A percentile compares a stretch with the other conserved stretches of the same genome.
These are phyloP conservation scores for Filosporella fistucella DNA, from an alignment of 495 filamentous ascomycete species.

Conservation along the genomic window DNA sequence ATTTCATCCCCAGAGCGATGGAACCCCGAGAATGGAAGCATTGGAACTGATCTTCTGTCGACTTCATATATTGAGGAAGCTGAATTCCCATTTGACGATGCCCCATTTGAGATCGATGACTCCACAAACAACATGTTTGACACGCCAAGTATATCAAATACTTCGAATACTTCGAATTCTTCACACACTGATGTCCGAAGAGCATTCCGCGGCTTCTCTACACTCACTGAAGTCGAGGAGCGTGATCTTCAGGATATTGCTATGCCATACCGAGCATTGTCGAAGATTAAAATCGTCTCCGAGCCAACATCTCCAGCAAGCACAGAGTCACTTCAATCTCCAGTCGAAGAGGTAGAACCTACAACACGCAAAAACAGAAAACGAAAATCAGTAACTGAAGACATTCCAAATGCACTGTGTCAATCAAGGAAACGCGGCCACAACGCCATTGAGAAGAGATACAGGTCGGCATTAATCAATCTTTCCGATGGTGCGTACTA, in stretches of 20 bases:
- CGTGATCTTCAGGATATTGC: conserved; percentile 11
- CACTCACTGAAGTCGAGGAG: conserved; percentile 10
- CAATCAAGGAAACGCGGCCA: conserved; percentile 41
- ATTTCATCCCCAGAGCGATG: conserved; percentile 4
- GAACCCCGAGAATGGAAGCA: not conserved
- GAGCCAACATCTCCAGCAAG: not conserved
- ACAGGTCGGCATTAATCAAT: no score
- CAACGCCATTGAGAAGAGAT: conserved; percentile 49
- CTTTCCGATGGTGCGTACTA: no score
- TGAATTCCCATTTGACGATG: not conserved
- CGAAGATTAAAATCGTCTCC: not conserved
- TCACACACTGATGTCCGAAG: conserved; percentile 4
- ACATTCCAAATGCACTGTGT: not conserved
- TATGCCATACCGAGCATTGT: conserved; percentile 10
- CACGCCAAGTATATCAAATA: not conserved
- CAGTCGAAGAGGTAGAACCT: not conserved
- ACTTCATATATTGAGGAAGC: not conserved
- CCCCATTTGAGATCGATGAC: not conserved
- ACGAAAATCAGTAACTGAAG: conserved; percentile 2
- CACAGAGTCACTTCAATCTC: not conserved
- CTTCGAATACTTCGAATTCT: not conserved
- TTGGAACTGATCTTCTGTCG: not conserved
- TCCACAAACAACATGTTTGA: not conserved
- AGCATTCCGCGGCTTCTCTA: conserved; percentile 7
- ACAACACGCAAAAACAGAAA: conserved; percentile 9